Conservation (phyloP, 208 protist genomes). For the Acanthamoeba royreba region DNA sequence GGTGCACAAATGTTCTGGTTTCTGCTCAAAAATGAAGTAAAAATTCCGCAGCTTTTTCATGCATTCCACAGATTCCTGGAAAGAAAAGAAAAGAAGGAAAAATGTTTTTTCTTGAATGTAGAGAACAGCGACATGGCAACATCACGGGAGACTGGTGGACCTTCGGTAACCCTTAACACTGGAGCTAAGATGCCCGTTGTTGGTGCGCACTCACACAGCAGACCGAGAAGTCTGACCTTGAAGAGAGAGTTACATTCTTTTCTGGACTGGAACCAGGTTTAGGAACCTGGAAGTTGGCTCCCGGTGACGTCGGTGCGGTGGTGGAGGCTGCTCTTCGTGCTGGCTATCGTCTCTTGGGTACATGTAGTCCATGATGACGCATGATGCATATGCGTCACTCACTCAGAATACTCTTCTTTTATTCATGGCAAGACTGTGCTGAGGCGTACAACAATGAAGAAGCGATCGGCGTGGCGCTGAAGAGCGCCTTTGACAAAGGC, state of each 20-base stretch:
- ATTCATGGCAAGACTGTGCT: background rate
- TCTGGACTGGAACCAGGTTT: slow-evolving; percentile 49
- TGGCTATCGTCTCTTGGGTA: slow-evolving; percentile 8
- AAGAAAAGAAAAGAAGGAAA: too few relatives aligned
- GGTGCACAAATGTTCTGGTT: too few relatives aligned
- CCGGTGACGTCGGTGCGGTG: background rate
- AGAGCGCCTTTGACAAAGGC: slow-evolving; percentile 69
- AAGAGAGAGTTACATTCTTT: slow-evolving; percentile 75
- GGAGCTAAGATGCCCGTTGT: slow-evolving; percentile 85
- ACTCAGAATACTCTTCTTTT: background rate
- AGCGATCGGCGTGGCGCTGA: slow-evolving; percentile 77
- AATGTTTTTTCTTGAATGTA: too few relatives aligned
- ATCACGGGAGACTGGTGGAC: too few relatives aligned
- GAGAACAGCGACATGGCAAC: too few relatives aligned
- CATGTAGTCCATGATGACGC: too few relatives aligned
- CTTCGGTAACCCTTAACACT: slow-evolving; percentile 62
- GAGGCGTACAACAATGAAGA: slow-evolving; percentile 81
- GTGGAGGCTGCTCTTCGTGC: background rate
- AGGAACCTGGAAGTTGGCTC: background rate
- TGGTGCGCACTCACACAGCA: slow-evolving; percentile 83
- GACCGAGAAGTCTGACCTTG: slow-evolving; percentile 51
- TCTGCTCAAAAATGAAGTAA: too few relatives aligned
- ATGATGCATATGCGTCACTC: too few relatives aligned
- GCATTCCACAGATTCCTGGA: too few relatives aligned
- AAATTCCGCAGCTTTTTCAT: too few relatives aligned